These are phyloP conservation scores for Pelargonium cotyledonis DNA, from an alignment of 441 rosid genomes.

Conservation along the genomic window DNA sequence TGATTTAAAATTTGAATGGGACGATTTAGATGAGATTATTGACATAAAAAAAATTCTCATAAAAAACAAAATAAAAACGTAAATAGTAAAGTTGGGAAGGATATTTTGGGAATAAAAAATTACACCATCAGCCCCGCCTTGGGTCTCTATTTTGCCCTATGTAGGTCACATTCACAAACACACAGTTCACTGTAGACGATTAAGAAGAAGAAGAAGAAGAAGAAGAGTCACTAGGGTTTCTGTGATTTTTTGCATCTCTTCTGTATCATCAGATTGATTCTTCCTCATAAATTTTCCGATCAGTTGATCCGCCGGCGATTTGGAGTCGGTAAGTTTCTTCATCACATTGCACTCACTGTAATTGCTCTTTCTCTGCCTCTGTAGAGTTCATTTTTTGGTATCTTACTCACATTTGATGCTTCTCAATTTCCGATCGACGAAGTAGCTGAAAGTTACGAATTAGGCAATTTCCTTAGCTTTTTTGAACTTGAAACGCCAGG, in stretches of 20 bases:
- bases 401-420: background rate
- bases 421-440: slow-evolving; percentile 1
- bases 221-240: background rate
- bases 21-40: too few species aligned
- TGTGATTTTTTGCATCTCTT: background rate
- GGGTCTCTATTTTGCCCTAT: background rate
- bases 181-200: background rate
- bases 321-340: slow-evolving; percentile 1
- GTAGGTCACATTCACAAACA: too few species aligned
- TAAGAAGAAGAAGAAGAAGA: background rate
- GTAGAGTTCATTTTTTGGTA: background rate
- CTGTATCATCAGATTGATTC: background rate
- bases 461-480: background rate
- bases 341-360: background rate
- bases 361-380: background rate
- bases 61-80: background rate
- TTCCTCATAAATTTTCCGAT: background rate
- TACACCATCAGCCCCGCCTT: background rate
- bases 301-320: background rate
- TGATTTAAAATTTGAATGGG: too few species aligned
- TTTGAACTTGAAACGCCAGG: background rate
- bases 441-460: background rate
- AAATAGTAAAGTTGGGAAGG: background rate
- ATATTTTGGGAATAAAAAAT: background rate
- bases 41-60: too few species aligned